Percentiles rank a stretch among this genome's conserved stretches.
Conservation (phyloP, 768 basidiomycete genomes). For the Xerocomus potaroensis region DNA sequence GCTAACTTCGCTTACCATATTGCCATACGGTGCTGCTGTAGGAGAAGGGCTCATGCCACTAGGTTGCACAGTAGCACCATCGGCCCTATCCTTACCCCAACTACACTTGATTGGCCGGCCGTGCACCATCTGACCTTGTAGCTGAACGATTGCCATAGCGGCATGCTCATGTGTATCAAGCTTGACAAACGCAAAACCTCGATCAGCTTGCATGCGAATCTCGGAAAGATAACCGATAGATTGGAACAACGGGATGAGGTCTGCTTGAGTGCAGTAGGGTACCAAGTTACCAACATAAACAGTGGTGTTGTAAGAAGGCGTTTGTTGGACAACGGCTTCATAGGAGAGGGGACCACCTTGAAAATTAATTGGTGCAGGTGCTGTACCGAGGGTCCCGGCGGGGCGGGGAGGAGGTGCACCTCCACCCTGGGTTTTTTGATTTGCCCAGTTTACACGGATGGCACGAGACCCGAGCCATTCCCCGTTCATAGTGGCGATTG, state of each 20-base stretch:
- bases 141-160: slow-evolving; percentile 94
- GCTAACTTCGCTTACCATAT: slow-evolving; percentile 50
- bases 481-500: slow-evolving; percentile 99
- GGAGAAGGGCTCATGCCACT: slow-evolving; percentile 59
- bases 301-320: slow-evolving; percentile 90
- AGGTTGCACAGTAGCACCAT: slow-evolving; percentile 55
- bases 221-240: slow-evolving; percentile 98
- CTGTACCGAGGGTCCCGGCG: slow-evolving; percentile 49
- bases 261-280: slow-evolving; percentile 94
- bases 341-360: slow-evolving; percentile 85
- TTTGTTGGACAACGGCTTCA: slow-evolving; percentile 91
- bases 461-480: slow-evolving; percentile 98
- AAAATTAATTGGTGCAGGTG: slow-evolving; percentile 89
- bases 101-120: slow-evolving; percentile 97
- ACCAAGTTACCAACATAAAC: slow-evolving; percentile 99
- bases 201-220: slow-evolving; percentile 98
- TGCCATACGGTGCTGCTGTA: slow-evolving; percentile 62
- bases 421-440: slow-evolving; percentile 92
- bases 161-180: slow-evolving; percentile 98
- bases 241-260: slow-evolving; percentile 97
- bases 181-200: slow-evolving; percentile 98
- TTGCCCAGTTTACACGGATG: slow-evolving; percentile 99
- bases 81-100: slow-evolving; percentile 95
- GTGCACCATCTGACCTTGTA: slow-evolving; percentile 96
- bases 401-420: slow-evolving; percentile 34